Conservation (phyloP, 345 rosid genomes). For the Euclidium syriacum region DNA sequence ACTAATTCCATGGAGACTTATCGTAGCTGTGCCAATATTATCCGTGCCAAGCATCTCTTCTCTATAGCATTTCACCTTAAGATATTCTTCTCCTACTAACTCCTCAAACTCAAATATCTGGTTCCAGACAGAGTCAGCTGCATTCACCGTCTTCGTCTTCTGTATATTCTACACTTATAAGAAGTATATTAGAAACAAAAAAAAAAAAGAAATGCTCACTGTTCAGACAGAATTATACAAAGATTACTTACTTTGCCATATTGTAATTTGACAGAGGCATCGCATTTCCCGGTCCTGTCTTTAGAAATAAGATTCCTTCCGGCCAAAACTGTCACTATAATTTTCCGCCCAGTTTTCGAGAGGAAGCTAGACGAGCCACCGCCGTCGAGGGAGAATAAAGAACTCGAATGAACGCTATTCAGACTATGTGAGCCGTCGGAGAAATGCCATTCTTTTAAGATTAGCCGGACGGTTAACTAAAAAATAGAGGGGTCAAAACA, state of each 20-base stretch:
- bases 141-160: conserved; percentile 57
- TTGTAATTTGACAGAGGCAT: conserved; percentile 79
- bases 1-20: conserved; percentile 75
- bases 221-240: not conserved
- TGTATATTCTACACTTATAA: conserved; percentile 59
- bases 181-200: too few relatives aligned
- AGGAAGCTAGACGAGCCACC: conserved; percentile 50
- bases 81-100: conserved; percentile 74
- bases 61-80: conserved; percentile 64
- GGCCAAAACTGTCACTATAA: conserved; percentile 48
- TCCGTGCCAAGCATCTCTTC: conserved; percentile 84
- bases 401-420: conserved; percentile 36
- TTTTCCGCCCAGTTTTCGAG: conserved; percentile 69
- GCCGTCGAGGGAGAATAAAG: conserved; percentile 45
- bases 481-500: not conserved
- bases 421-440: conserved; percentile 81
- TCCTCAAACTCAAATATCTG: conserved; percentile 84
- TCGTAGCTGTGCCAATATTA: conserved; percentile 73
- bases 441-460: conserved; percentile 94
- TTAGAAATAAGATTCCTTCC: conserved; percentile 63
- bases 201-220: too few relatives aligned
- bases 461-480: conserved; percentile 73
- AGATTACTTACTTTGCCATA: conserved; percentile 67
- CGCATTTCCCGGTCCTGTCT: conserved; percentile 63
- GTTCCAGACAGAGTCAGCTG: conserved; percentile 54